A percentile compares a stretch with the other conserved stretches of the same genome.
These are phyloP conservation scores for Clonostachys sp. DNA, from an alignment of 2,329 filamentous ascomycete genomes.

Conservation along the genomic window DNA sequence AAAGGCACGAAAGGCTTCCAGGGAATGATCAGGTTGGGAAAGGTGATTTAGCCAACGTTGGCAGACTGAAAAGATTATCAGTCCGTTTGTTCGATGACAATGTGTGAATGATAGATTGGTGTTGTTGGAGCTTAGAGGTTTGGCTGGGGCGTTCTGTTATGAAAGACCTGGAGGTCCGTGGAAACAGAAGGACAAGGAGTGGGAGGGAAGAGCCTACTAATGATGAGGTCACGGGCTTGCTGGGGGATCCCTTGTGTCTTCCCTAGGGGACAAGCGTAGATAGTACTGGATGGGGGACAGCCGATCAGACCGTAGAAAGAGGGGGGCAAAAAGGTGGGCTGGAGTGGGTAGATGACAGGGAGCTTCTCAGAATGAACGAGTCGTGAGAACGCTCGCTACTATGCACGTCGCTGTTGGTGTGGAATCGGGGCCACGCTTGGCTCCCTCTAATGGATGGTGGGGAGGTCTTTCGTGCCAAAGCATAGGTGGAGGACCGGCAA, in stretches of 20 bases:
- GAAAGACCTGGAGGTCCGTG: background rate
- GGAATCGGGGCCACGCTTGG: too few relatives aligned
- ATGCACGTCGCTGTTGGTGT: too few relatives aligned
- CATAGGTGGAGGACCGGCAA: too few relatives aligned
- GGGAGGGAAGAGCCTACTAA: background rate
- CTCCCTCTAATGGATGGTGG: too few relatives aligned
- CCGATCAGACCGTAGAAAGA: conserved; percentile 2
- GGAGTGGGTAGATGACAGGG: background rate
- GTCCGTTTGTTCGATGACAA: too few relatives aligned
- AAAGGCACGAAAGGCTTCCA: conserved; percentile 2
- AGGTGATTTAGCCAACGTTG: too few relatives aligned
- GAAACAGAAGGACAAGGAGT: background rate
- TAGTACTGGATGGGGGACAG: background rate
- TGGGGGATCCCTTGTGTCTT: background rate
- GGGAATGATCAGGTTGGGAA: too few relatives aligned
- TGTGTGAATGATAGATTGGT: too few relatives aligned
- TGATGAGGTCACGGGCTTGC: conserved; percentile 3
- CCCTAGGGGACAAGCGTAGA: background rate
- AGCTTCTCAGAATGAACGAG: background rate
- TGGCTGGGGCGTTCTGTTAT: background rate
- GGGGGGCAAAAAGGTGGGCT: background rate
- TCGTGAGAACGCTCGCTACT: background rate
- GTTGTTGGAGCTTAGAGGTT: too few relatives aligned
- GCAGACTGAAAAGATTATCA: too few relatives aligned
- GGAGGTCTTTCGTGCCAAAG: too few relatives aligned